These are phyloP conservation scores for Pseudogymnoascus destructans DNA, from an alignment of 2,329 filamentous ascomycete species.

Conservation along the genomic window DNA sequence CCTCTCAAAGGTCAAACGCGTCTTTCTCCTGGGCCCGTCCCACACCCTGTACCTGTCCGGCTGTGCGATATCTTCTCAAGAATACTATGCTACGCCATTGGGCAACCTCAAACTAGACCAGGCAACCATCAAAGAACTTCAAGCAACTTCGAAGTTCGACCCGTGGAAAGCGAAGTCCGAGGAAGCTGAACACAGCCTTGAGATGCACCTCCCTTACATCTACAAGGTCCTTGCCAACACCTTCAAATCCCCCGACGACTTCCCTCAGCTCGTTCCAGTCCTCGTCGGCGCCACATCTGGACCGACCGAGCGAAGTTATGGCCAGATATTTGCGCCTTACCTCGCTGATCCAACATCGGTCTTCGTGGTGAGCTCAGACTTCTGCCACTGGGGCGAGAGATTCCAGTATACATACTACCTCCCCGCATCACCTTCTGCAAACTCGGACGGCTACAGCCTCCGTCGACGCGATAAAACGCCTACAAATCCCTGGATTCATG, in stretches of 20 bases:
- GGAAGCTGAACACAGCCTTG: slow-evolving; percentile 78
- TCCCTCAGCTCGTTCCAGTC: slow-evolving; percentile 71
- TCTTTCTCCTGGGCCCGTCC: slow-evolving; percentile 87
- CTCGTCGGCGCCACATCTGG: slow-evolving; percentile 65
- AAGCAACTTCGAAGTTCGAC: slow-evolving; percentile 41
- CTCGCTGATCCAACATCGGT: slow-evolving; percentile 61
- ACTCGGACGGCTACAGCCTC: slow-evolving; percentile 26
- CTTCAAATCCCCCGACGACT: slow-evolving; percentile 37
- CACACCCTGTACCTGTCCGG: slow-evolving; percentile 72
- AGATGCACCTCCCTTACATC: slow-evolving; percentile 93
- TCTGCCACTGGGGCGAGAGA: slow-evolving; percentile 85
- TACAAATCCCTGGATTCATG: slow-evolving; percentile 50
- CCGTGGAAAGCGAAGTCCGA: slow-evolving; percentile 56
- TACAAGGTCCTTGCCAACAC: slow-evolving; percentile 56
- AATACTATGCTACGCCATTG: slow-evolving; percentile 59
- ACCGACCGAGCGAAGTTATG: slow-evolving; percentile 53
- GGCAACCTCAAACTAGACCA: slow-evolving; percentile 56
- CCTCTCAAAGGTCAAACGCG: slow-evolving; percentile 65
- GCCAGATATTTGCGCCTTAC: slow-evolving; percentile 62
- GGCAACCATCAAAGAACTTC: slow-evolving; percentile 38
- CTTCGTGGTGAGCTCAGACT: slow-evolving; percentile 88
- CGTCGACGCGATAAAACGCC: slow-evolving; percentile 25
- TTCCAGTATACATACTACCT: slow-evolving; percentile 79
- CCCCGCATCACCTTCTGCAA: slow-evolving; percentile 29
- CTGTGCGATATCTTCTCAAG: slow-evolving; percentile 63